Evolutionary conservation across 208 protist genomes (phyloP), one percentile per base, ranked within the genome.

Genomic region (Crithidia fasciculata): DNA sequence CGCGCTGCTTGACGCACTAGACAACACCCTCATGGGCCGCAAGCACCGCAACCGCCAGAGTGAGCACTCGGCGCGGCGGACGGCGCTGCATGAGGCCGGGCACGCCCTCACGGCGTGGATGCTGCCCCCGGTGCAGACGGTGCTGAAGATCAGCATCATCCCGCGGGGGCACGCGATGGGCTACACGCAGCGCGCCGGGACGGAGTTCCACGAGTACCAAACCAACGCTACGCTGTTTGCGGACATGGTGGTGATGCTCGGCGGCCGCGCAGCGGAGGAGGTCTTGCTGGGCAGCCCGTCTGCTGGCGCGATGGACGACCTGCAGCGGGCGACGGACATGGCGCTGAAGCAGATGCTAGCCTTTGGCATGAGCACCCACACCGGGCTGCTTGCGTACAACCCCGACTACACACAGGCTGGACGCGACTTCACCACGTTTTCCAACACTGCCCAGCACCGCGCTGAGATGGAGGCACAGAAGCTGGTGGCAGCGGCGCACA

Each of bases 241-340:
- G 18, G 88, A 96, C 59, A 86, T 97, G 74, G 84, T 92, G 58
- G 91, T 97, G 10, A 88, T 95, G 82, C 69, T 97, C 0, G 91
- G 91, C 55, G 93, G 93, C 15, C 90, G 93, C 8, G 88, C 86
- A 8, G 87, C 93, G 64, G 93, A 97, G 78, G 88, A 94, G 70
- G 80, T 94, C 39, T 80, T 99, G 41, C 91, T 98, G 40, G 87
- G 88, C 16, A 72, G 93, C 52, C 82, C 92, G 16, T 98, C 97
- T 44, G 92, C 90, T 28, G 91, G 91, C 10, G 93, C 93, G 41
- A 91, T 93, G 82, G 93, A 97, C 72, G 91, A 96, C 78, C 78
- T 97, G 44, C 91, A 97, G 79, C 82, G 89, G 2, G 91, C 90
- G 19, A 96, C 89, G 4, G 85, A 95, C 74, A 79, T 95, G 80